Percentiles rank a stretch among this genome's conserved stretches.
phyloP scores from a whole-genome alignment of 108 stramenopile genomes.

The Chaetoceros tenuissimus region DNA sequence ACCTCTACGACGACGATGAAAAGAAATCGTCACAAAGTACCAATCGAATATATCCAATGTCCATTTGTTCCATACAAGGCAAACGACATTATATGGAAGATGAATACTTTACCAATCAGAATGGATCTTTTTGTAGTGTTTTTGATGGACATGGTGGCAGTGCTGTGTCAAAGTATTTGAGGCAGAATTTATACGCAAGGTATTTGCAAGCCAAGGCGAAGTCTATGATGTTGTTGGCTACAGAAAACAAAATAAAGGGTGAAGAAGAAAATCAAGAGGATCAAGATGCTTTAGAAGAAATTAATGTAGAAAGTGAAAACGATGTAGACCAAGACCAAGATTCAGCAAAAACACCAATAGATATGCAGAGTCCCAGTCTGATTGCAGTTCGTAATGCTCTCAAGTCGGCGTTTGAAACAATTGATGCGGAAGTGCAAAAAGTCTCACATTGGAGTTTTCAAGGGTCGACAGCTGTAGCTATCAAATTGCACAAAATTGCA shows the following conservation, averaged over 20 bases:
- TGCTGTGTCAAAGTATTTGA: slow-evolving; percentile 70
- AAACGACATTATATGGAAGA: slow-evolving; percentile 78
- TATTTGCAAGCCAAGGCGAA: slow-evolving; percentile 34
- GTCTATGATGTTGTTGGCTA: background rate
- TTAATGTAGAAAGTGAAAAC: background rate
- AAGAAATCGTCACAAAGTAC: too few relatives aligned
- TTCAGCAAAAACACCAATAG: background rate
- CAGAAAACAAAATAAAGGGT: background rate
- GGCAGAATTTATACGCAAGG: slow-evolving; percentile 67
- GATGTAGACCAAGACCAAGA: background rate
- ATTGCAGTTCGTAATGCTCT: slow-evolving; percentile 24
- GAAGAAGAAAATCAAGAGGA: background rate
- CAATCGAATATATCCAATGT: slow-evolving; percentile 12
- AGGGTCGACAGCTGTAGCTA: slow-evolving; percentile 85
- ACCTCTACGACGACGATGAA: too few relatives aligned
- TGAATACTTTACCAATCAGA: slow-evolving; percentile 41
- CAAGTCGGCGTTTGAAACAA: slow-evolving; percentile 40
- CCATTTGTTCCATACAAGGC: slow-evolving; percentile 38
- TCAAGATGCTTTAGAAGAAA: slow-evolving; percentile 1
- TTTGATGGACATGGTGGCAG: slow-evolving; percentile 95
- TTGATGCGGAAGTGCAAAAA: slow-evolving; percentile 53
- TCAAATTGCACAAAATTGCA: slow-evolving; percentile 43
- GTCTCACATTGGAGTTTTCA: slow-evolving; percentile 69
- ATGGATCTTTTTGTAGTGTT: slow-evolving; percentile 69
- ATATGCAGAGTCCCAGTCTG: background rate